Percentiles rank a stretch among this genome's conserved stretches.
phyloP scores from a whole-genome alignment of 257 asterid species.

The Avicennia marina region DNA sequence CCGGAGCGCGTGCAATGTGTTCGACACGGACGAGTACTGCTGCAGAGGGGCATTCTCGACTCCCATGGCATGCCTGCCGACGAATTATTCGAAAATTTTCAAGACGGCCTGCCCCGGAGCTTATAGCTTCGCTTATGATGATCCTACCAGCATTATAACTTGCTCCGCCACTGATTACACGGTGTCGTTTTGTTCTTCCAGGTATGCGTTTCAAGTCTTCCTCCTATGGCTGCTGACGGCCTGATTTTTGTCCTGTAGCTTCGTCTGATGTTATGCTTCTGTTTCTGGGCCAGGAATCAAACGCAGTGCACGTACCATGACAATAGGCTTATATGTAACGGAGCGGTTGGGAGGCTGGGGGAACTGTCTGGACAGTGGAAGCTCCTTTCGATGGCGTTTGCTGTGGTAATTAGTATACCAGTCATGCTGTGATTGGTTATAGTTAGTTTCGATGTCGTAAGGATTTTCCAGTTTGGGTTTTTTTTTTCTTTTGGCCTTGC shows the following conservation, averaged over 20 bases:
- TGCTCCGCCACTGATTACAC: slow-evolving; percentile 68
- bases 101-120: slow-evolving; percentile 77
- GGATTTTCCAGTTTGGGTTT: no score
- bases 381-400: no score
- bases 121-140: slow-evolving; percentile 93
- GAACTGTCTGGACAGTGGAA: no score
- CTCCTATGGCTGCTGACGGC: no score
- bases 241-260: background rate
- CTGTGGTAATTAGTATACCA: no score
- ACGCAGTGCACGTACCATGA: slow-evolving; percentile 65
- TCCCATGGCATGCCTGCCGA: slow-evolving; percentile 66
- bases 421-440: no score
- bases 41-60: slow-evolving; percentile 71
- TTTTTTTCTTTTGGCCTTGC: no score
- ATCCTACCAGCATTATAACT: slow-evolving; percentile 70
- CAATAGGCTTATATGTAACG: slow-evolving; percentile 47
- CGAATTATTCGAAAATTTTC: slow-evolving; percentile 67
- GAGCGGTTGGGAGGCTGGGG: slow-evolving; percentile 30
- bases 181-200: slow-evolving; percentile 62
- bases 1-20: slow-evolving; percentile 84
- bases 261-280: background rate
- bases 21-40: slow-evolving; percentile 82
- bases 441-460: no score
- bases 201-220: slow-evolving; percentile 23
- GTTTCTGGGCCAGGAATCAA: slow-evolving; percentile 34